Percentiles rank a stretch among this genome's conserved stretches.
Evolutionary conservation across 805 yeast species (phyloP).

Genomic region (Ogataea pini): DNA sequence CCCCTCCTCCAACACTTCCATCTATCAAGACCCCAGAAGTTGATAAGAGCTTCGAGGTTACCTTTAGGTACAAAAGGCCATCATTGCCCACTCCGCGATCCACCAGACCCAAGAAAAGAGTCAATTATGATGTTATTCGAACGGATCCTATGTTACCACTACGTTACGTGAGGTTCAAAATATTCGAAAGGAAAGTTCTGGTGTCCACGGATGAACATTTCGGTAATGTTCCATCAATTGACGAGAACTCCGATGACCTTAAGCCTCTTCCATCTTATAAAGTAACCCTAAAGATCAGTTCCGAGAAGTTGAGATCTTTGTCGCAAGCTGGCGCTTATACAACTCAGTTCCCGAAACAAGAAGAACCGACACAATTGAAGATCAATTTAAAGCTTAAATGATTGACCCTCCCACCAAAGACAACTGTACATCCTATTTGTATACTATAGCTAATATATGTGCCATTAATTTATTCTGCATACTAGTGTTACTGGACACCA

Average conservation of each 20-base stretch:
- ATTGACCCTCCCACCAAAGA: background rate
- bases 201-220: slow-evolving; percentile 31
- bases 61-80: slow-evolving; percentile 18
- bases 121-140: slow-evolving; percentile 24
- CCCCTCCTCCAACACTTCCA: slow-evolving; percentile 3
- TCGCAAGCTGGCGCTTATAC: background rate
- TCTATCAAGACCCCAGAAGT: slow-evolving; percentile 3
- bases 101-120: slow-evolving; percentile 15
- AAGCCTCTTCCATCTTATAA: background rate
- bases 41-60: slow-evolving; percentile 17
- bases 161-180: slow-evolving; percentile 39
- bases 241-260: background rate
- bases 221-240: slow-evolving; percentile 8
- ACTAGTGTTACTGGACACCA: background rate
- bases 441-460: slow-evolving; percentile 8
- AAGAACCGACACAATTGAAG: slow-evolving; percentile 13
- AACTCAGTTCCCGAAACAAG: background rate
- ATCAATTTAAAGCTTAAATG: slow-evolving; percentile 25
- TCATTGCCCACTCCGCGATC: background rate
- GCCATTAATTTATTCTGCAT: background rate
- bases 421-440: slow-evolving; percentile 1
- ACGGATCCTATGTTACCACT: slow-evolving; percentile 24
- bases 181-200: slow-evolving; percentile 25
- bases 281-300: slow-evolving; percentile 15
- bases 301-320: slow-evolving; percentile 9